Conservation (phyloP, 257 asterid genomes). For the Penstemon davidsonii region DNA sequence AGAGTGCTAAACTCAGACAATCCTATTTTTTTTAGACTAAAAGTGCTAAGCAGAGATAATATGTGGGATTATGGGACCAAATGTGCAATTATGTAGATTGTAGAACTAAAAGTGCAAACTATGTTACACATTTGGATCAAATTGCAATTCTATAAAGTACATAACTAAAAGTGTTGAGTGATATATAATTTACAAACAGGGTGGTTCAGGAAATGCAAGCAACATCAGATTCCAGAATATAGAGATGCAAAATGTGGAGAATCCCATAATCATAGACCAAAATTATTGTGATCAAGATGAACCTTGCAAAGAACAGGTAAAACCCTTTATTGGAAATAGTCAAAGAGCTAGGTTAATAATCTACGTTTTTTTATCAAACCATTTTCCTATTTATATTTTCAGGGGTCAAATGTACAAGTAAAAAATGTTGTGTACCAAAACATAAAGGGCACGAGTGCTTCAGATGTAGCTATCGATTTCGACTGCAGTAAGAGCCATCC, state of each 20-base stretch:
- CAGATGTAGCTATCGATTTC: constrained; percentile 50
- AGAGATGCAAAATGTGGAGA: constrained; percentile 58
- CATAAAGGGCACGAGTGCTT: constrained; percentile 68
- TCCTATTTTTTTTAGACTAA: too few species aligned
- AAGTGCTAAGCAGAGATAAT: too few species aligned
- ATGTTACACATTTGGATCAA: too few species aligned
- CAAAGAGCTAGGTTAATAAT: not conserved
- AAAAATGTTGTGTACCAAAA: constrained; percentile 54
- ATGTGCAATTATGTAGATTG: too few species aligned
- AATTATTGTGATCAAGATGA: constrained; percentile 62
- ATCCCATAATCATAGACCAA: constrained; percentile 84
- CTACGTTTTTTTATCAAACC: not conserved
- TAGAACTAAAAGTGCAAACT: too few species aligned
- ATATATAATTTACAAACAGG: constrained; percentile 36
- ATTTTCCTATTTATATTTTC: not conserved
- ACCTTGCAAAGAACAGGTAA: constrained; percentile 62
- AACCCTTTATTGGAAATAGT: not conserved
- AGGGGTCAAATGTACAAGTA: constrained; percentile 66
- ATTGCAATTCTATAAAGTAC: too few species aligned
- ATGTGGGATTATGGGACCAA: too few species aligned
- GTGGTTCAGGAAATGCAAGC: constrained; percentile 85
- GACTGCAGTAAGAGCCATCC: constrained; percentile 60
- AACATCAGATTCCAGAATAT: constrained; percentile 69
- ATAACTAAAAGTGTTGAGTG: too few species aligned
- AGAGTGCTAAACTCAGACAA: too few species aligned